A percentile compares a stretch with the other conserved stretches of the same genome.
These are phyloP conservation scores for Cladosporium halotolerans DNA, from an alignment of 2,329 filamentous ascomycete species.

Conservation along the genomic window DNA sequence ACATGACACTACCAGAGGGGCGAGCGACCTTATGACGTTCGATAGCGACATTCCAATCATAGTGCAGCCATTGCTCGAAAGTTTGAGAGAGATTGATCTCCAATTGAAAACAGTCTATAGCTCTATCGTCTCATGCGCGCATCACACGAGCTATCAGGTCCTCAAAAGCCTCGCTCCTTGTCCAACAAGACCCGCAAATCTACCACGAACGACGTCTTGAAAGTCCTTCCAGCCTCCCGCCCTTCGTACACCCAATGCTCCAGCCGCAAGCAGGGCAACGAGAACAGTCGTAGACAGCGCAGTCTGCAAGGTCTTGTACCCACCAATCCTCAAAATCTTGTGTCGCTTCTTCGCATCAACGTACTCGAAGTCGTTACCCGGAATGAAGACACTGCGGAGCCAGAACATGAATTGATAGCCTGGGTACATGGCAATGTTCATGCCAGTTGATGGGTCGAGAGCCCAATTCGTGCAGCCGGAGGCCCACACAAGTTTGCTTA, in stretches of 20 bases:
- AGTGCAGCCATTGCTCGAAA: too few relatives aligned
- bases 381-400: slow-evolving; percentile 42
- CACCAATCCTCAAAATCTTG: slow-evolving; percentile 19
- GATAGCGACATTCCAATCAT: too few relatives aligned
- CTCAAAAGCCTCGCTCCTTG: background rate
- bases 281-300: slow-evolving; percentile 5
- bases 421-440: slow-evolving; percentile 49
- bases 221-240: slow-evolving; percentile 9
- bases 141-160: background rate
- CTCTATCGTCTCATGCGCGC: background rate
- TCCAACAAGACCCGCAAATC: background rate
- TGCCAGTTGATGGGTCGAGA: slow-evolving; percentile 40
- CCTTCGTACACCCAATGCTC: slow-evolving; percentile 13
- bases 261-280: slow-evolving; percentile 4
- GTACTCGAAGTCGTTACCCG: slow-evolving; percentile 21
- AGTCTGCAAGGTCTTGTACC: slow-evolving; percentile 16
- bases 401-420: slow-evolving; percentile 48
- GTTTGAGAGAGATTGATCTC: background rate
- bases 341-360: slow-evolving; percentile 11
- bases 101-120: background rate
- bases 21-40: too few relatives aligned
- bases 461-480: slow-evolving; percentile 50
- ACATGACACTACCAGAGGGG: too few relatives aligned
- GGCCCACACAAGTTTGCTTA: slow-evolving; percentile 43
- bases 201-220: background rate